These are phyloP conservation scores for Rhododendron ovatum DNA, from an alignment of 148 eudicot species.

Conservation along the genomic window DNA sequence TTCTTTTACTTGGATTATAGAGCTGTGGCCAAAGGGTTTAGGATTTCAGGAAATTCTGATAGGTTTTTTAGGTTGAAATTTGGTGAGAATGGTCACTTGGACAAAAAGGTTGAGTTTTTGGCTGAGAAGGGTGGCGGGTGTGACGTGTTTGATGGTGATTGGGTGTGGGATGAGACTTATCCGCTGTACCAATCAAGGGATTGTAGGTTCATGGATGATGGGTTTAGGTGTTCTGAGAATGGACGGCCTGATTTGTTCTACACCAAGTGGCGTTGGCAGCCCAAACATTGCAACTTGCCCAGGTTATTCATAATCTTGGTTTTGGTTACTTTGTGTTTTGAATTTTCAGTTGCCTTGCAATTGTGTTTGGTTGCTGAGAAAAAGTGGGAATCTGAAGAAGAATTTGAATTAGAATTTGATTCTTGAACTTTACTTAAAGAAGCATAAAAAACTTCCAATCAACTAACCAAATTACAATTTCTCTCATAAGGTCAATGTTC, in stretches of 20 bases:
- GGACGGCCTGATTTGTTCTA: constrained; percentile 68
- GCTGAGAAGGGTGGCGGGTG: constrained; percentile 38
- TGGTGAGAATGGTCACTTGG: constrained; percentile 5
- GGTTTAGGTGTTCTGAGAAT: constrained; percentile 79
- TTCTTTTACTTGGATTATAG: constrained; percentile 70
- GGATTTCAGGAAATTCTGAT: constrained; percentile 26
- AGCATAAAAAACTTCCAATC: not conserved
- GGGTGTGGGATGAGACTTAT: constrained; percentile 90
- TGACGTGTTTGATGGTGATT: constrained; percentile 80
- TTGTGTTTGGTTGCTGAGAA: constrained; percentile 10
- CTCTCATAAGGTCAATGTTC: not conserved
- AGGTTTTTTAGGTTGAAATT: constrained; percentile 40
- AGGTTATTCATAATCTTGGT: constrained; percentile 36
- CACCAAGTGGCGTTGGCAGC: constrained; percentile 98
- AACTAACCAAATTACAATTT: not conserved
- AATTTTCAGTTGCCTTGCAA: not conserved
- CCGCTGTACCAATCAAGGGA: constrained; percentile 74
- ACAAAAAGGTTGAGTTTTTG: constrained; percentile 30
- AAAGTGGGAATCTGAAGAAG: not conserved
- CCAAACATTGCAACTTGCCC: constrained; percentile 75
- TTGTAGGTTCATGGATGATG: constrained; percentile 72
- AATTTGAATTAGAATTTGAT: not conserved
- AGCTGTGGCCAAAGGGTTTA: constrained; percentile 36
- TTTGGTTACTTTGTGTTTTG: not conserved
- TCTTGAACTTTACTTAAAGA: not conserved